Evolutionary conservation across 306 rosid genomes (phyloP).

Genomic region (Cicer judaicum): DNA sequence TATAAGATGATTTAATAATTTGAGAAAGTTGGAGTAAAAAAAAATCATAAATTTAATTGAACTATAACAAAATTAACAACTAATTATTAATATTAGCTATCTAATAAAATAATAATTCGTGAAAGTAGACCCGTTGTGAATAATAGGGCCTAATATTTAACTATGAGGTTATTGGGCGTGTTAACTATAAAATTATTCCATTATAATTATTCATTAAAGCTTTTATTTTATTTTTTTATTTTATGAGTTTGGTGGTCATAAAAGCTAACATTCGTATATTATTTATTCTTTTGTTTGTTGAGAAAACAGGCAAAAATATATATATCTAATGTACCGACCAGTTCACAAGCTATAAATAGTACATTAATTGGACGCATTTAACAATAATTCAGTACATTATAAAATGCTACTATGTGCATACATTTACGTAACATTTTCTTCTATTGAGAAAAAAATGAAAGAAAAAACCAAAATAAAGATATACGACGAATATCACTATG

Average conservation of each 20-base stretch:
- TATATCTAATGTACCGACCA: not conserved
- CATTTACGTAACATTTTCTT: conserved; percentile 8
- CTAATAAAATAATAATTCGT: too few species aligned
- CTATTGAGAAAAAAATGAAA: not conserved
- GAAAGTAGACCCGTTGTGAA: too few species aligned
- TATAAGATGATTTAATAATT: too few species aligned
- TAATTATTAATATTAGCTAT: too few species aligned
- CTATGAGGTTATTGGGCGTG: not conserved
- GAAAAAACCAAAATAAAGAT: not conserved
- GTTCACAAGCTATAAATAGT: conserved; percentile 1
- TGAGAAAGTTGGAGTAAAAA: too few species aligned
- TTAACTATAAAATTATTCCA: not conserved
- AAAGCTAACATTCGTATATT: not conserved
- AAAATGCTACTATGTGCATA: not conserved
- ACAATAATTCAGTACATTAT: not conserved
- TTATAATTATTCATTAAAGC: not conserved
- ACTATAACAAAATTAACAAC: too few species aligned
- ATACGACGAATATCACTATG: conserved; percentile 17
- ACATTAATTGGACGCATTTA: conserved; percentile 17
- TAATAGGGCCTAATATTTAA: not conserved
- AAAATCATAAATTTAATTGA: too few species aligned
- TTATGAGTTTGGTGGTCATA: not conserved
- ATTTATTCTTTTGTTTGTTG: not conserved
- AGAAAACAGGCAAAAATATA: not conserved
- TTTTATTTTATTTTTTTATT: too few species aligned